Conservation (phyloP, 2,329 filamentous ascomycete species). For the Colletotrichum melonis region DNA sequence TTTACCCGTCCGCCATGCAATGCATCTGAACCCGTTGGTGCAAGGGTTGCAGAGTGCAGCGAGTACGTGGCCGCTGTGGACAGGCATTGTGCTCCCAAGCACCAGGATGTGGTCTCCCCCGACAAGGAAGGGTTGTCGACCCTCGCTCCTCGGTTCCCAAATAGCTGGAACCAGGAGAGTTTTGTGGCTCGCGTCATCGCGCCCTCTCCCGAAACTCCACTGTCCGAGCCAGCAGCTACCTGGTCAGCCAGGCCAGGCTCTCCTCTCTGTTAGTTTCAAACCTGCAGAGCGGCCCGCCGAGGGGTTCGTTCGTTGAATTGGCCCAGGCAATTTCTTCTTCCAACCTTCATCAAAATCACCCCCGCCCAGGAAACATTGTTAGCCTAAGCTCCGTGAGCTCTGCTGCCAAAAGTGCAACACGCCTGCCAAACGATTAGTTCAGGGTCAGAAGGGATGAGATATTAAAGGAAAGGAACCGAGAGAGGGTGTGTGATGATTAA, state of each 20-base stretch:
- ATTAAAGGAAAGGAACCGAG: not conserved
- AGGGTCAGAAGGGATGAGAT: not conserved
- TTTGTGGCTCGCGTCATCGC: slow-evolving; percentile 38
- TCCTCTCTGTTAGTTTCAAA: slow-evolving; percentile 20
- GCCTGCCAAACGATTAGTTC: not conserved
- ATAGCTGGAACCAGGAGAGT: slow-evolving; percentile 36
- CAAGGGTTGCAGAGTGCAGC: slow-evolving; percentile 22
- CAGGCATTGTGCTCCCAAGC: slow-evolving; percentile 28
- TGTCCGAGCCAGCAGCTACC: slow-evolving; percentile 23
- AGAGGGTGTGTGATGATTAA: slow-evolving; percentile 27
- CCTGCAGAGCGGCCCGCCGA: slow-evolving; percentile 30
- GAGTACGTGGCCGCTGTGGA: slow-evolving; percentile 32
- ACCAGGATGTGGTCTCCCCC: slow-evolving; percentile 21
- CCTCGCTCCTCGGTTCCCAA: slow-evolving; percentile 30
- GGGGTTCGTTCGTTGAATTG: slow-evolving; percentile 11
- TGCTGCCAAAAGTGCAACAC: not conserved
- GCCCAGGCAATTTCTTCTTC: slow-evolving; percentile 12
- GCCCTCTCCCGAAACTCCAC: slow-evolving; percentile 35
- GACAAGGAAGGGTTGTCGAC: slow-evolving; percentile 35
- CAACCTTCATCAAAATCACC: slow-evolving; percentile 21
- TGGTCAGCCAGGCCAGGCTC: not conserved
- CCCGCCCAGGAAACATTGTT: slow-evolving; percentile 9
- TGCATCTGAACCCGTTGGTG: slow-evolving; percentile 28
- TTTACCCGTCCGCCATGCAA: slow-evolving; percentile 23
- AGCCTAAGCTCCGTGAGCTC: not conserved